Conservation (phyloP, 768 basidiomycete genomes). For the Leccinum sublutescens region DNA sequence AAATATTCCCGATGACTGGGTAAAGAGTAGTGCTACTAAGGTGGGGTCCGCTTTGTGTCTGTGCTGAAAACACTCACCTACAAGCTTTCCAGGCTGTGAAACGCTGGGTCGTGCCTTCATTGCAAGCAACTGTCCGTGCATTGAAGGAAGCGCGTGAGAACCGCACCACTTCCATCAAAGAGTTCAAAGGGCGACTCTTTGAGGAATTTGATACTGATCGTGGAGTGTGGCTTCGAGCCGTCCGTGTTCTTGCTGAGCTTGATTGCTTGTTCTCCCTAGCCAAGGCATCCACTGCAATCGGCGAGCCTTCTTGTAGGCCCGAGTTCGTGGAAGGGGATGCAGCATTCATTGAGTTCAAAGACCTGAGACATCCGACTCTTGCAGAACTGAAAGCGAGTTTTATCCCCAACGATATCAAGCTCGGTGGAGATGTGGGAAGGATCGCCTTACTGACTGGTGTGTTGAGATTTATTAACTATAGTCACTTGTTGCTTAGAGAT, state of each 20-base stretch:
- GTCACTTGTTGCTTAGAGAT: neutral
- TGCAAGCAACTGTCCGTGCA: constrained; percentile 67
- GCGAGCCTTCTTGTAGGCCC: constrained; percentile 92
- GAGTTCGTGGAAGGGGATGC: constrained; percentile 77
- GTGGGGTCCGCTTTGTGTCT: constrained; percentile 34
- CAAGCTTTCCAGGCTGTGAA: constrained; percentile 50
- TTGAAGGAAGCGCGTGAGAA: constrained; percentile 95
- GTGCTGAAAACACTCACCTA: neutral
- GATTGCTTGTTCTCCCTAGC: constrained; percentile 94
- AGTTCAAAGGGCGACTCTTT: constrained; percentile 78
- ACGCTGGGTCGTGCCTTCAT: constrained; percentile 76
- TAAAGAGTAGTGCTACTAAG: constrained; percentile 77
- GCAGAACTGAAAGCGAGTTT: constrained; percentile 70
- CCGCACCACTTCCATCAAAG: constrained; percentile 72
- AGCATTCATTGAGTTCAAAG: constrained; percentile 84
- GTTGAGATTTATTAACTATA: constrained; percentile 21
- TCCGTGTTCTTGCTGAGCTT: constrained; percentile 89
- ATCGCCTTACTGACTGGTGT: constrained; percentile 84
- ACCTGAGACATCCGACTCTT: constrained; percentile 86
- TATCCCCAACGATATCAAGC: constrained; percentile 88
- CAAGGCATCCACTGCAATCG: constrained; percentile 84
- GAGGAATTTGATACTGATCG: constrained; percentile 82
- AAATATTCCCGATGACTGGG: constrained; percentile 81
- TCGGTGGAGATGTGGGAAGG: constrained; percentile 73
- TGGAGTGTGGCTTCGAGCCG: constrained; percentile 75